Base-by-base conservation (phyloP, 2,329 filamentous ascomycete genomes). In the Neoarthrinium moseri region DNA sequence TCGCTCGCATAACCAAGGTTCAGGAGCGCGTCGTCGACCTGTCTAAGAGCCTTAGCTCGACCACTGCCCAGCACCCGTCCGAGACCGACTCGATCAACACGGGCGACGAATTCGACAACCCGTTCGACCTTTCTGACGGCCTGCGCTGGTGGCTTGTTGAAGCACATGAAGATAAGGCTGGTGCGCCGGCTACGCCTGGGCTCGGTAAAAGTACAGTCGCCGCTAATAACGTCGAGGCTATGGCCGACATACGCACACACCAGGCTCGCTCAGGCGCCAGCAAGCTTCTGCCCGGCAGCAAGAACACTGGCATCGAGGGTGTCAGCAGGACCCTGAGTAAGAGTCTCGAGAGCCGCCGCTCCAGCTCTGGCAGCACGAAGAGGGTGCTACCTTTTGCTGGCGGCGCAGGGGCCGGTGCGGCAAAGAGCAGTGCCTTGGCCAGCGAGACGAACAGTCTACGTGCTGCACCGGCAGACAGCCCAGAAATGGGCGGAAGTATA, bases 91-190 rank as follows among this genome's bases (percentile, higher is more conserved):
- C 75, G 2, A 57, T 73, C 26, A 75, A 73, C 40, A 65, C 68
- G 6, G 77, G 80, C 11, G 83, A 85, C 32, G 90, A 95, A 53
- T 91, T 96, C 52, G 94, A 97, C 54, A 99, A 99, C 60, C 94
- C 94, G 0, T 99, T 99, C 65, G 91, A 96, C 58, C 77, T 99
- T 11, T 96, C 91, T 0, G 94, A 99, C 58, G 94, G 94, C 3
- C 72, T 99, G 38, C 84, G 92, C 26, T 99, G 94, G 94, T 97
- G 96, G 67, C 79, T 99, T 5, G 85, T 99, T 27, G 92, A 99
- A 62, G 94, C 94, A 0, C 78, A 82, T 2, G 94, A 99, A 67
- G 94, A 99, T 67, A 96, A 96, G 61, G 83, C 90, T 1, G 87
- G 87, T 1, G 91, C 91, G 3, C 94, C 94, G 1, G 86, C 87